phyloP scores from a whole-genome alignment of 2,329 filamentous ascomycete species.

The Cercospora zeina region DNA sequence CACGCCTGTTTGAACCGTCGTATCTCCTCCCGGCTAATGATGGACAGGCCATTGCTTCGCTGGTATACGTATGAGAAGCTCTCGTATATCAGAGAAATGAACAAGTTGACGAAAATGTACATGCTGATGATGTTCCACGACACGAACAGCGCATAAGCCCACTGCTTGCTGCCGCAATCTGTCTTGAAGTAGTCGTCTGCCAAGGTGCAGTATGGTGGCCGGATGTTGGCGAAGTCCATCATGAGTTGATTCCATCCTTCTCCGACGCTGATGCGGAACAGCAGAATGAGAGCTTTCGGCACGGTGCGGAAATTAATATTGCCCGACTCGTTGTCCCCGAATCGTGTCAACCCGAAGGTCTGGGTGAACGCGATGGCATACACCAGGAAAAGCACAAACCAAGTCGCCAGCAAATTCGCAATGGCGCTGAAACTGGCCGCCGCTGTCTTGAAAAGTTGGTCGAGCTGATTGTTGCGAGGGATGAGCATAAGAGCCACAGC shows the following conservation, averaged over 20 bases:
- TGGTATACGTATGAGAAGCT: conserved; percentile 99
- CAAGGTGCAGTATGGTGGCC: conserved; percentile 76
- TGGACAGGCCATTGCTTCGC: conserved; percentile 85
- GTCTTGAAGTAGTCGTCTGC: conserved; percentile 73
- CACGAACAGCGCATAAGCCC: conserved; percentile 88
- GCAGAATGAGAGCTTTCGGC: conserved; percentile 85
- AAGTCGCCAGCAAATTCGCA: conserved; percentile 87
- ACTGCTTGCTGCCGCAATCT: conserved; percentile 87
- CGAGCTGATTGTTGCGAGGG: conserved; percentile 91
- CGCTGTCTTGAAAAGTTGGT: conserved; percentile 98
- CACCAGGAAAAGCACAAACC: conserved; percentile 94
- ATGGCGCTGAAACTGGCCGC: conserved; percentile 90
- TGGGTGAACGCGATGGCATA: conserved; percentile 97
- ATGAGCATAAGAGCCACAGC: conserved; percentile 87
- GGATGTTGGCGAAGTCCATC: conserved; percentile 86
- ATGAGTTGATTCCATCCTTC: conserved; percentile 97
- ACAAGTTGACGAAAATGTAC: conserved; percentile 99
- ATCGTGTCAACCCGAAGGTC: conserved; percentile 90
- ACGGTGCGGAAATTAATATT: conserved; percentile 93
- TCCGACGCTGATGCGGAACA: conserved; percentile 90
- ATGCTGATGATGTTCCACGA: conserved; percentile 99
- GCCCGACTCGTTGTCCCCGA: conserved; percentile 68
- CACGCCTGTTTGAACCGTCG: conserved; percentile 97
- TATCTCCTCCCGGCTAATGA: conserved; percentile 89
- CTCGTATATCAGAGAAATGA: conserved; percentile 98